Base-by-base conservation (phyloP, 2,329 filamentous ascomycete species). In the Pyrenochaeta sp. region DNA sequence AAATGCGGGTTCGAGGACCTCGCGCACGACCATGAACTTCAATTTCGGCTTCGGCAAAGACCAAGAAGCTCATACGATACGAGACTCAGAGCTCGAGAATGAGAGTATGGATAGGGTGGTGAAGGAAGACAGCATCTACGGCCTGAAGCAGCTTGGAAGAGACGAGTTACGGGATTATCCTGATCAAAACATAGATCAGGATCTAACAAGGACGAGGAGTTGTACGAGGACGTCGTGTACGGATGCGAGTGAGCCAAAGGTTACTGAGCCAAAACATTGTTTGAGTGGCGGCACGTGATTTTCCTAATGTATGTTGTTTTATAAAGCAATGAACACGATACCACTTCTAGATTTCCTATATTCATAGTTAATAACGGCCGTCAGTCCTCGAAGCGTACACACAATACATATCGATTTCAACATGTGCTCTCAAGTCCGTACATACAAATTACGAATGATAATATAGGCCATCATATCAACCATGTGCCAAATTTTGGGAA, bases 241-340 rank as follows among this genome's bases (percentile, higher is more conserved):
- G 7, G 48, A 44, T 20, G 14, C 32, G 40, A 51, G 46, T 15
- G 56, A 58, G 37, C 22, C 43, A 7, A 44, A 38, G 14, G 53
- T 54, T 20, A 44, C 44, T 26, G 41, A 51, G 27, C 56, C 58
- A 8, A 42, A 56, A 36, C 52, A 60, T 44, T 52, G 52, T 28
- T 31, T 60, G 24, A 48, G 41, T 13, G n/a, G n/a, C n/a, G n/a
- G n/a, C n/a, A n/a, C n/a, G n/a, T n/a, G n/a, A n/a, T n/a, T n/a
- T n/a, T n/a, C n/a, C n/a, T n/a, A n/a, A n/a, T n/a, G n/a, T n/a
- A n/a, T n/a, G n/a, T n/a, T n/a, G n/a, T n/a, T n/a, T n/a, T n/a
- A n/a, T n/a, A n/a, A n/a, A n/a, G n/a, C n/a, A n/a, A n/a, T n/a
- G n/a, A n/a, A n/a, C n/a, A n/a, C n/a, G n/a, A n/a, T n/a, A n/a